These are phyloP conservation scores for Thalassiosira livingstoniorum DNA, from an alignment of 352 stramenopile species.

Conservation along the genomic window DNA sequence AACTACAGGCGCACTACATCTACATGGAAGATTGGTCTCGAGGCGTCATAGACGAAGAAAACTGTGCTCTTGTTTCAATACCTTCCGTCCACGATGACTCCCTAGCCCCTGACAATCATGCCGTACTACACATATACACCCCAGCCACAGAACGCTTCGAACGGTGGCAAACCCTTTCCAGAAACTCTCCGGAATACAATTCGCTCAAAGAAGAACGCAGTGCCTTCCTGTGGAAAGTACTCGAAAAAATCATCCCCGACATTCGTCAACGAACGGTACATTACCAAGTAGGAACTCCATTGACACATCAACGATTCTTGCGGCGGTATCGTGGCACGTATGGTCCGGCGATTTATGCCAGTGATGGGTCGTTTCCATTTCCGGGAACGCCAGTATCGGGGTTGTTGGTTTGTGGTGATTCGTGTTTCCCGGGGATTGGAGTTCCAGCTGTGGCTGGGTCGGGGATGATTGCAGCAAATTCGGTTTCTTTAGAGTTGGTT, in stretches of 20 bases:
- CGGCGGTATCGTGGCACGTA: slow-evolving; percentile 81
- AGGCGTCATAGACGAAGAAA: slow-evolving; percentile 81
- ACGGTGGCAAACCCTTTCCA: slow-evolving; percentile 76
- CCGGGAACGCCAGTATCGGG: slow-evolving; percentile 72
- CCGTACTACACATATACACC: slow-evolving; percentile 85
- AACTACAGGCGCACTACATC: slow-evolving; percentile 86
- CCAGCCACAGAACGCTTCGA: slow-evolving; percentile 84
- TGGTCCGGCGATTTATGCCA: slow-evolving; percentile 80
- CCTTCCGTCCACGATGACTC: slow-evolving; percentile 83
- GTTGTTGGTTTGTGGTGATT: slow-evolving; percentile 84
- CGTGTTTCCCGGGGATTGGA: slow-evolving; percentile 85
- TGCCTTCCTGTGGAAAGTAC: slow-evolving; percentile 70
- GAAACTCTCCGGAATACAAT: slow-evolving; percentile 78
- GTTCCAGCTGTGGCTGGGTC: slow-evolving; percentile 85
- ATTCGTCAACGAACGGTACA: slow-evolving; percentile 74
- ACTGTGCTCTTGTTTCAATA: slow-evolving; percentile 84
- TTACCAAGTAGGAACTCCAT: slow-evolving; percentile 82
- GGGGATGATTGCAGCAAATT: slow-evolving; percentile 76
- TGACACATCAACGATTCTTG: slow-evolving; percentile 86
- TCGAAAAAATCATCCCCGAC: slow-evolving; percentile 88
- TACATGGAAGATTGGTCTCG: slow-evolving; percentile 80
- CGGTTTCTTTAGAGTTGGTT: slow-evolving; percentile 67
- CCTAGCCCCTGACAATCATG: slow-evolving; percentile 78
- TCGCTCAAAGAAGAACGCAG: slow-evolving; percentile 80
- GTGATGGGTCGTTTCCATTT: slow-evolving; percentile 76